Base-by-base conservation (phyloP, 805 yeast genomes). In the Ogataea henricii region DNA sequence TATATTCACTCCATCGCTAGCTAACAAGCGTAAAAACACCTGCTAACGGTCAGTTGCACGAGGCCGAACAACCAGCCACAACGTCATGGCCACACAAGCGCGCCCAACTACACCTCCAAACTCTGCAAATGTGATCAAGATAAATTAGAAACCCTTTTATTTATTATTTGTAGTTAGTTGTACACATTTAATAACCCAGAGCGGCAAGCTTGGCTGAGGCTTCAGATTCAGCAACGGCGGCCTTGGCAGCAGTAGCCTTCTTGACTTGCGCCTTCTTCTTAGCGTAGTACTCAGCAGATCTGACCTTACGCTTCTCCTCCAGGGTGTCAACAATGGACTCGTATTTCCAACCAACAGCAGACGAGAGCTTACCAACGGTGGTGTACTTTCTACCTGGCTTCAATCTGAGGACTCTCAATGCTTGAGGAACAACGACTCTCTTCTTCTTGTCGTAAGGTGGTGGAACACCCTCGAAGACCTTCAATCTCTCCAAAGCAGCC, bases 301-400 rank as follows among this genome's bases (percentile, higher is more conserved):
- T 90, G 74, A 91, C 95, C 87, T 89, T 91, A 82, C 99, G 88
- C 91, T 95, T 92, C 79, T 90, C 97, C 84, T 94, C 99, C 74
- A 94, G 88, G 74, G 91, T 84, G 72, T 89, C 89, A 68, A 94
- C 99, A 72, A 94, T 85, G 60, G 94, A 90, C 81, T 91, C 96
- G 96, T 94, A 94, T 81, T 91, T 94, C 99, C 99, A 94, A 76
- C 99, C 99, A 66, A 94, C 97, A 70, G 96, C 85, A 68, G 94
- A 77, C 64, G 96, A 86, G 75, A 94, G 84, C 76, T 94, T 90
- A 75, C 96, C 96, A 68, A 94, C 89, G 62, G 97, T 89, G 79
- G 97, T 89, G 96, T 86, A 94, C 82, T 94, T 94, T 87, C 99
- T 90, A 77, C 99, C 99, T 76, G 90, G 98, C 82, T 90, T 91